Conservation (phyloP, 2,329 filamentous ascomycete genomes). For the Coleophoma cylindrospora region DNA sequence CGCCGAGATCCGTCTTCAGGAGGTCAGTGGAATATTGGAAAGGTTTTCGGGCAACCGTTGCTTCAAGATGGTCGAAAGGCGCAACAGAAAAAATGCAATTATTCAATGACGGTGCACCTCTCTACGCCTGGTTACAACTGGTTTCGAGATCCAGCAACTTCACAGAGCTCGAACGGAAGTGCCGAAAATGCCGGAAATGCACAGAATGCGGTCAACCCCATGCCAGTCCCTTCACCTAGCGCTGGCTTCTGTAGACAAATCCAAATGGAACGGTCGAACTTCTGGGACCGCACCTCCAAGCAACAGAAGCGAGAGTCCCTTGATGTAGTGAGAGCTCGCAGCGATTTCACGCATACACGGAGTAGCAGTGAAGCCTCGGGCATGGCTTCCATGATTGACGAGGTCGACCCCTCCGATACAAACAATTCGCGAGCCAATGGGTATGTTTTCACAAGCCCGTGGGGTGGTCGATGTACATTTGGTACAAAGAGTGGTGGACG, state of each 20-base stretch:
- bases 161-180: conserved; percentile 1
- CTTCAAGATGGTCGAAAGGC: conserved; percentile 6
- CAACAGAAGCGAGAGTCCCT: conserved; percentile 20
- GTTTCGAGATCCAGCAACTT: conserved; percentile 16
- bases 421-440: conserved; percentile 34
- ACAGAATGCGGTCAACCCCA: background rate
- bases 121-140: conserved; percentile 25
- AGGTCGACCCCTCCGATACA: background rate
- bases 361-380: conserved; percentile 10
- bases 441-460: conserved; percentile 79
- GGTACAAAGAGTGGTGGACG: conserved; percentile 71
- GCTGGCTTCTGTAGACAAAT: conserved; percentile 45
- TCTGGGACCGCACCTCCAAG: conserved; percentile 17
- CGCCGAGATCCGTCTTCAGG: conserved; percentile 67
- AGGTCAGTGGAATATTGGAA: conserved; percentile 72
- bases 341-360: conserved; percentile 6
- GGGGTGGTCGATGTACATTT: conserved; percentile 86
- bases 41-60: conserved; percentile 37
- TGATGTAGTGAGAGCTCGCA: conserved; percentile 12
- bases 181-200: conserved; percentile 1
- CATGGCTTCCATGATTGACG: background rate
- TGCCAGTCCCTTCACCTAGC: background rate
- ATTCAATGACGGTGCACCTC: conserved; percentile 25
- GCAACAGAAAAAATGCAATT: conserved; percentile 32
- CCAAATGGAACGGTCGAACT: conserved; percentile 39